Conservation (phyloP, 768 basidiomycete species). For the Leccinellum rugosiceps region DNA sequence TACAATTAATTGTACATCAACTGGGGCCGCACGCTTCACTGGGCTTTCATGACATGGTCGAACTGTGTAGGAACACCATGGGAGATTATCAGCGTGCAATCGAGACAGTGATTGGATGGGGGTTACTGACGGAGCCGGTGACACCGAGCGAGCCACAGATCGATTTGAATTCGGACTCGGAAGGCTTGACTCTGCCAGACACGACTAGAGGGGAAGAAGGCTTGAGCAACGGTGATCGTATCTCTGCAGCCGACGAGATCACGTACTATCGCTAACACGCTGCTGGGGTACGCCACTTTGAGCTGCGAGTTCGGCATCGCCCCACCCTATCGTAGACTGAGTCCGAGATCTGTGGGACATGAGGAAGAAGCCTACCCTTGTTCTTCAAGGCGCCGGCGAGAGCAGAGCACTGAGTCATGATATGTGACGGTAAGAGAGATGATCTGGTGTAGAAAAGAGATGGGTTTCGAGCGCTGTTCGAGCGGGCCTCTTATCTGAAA, state of each 20-base stretch:
- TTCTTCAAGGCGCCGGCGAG: slow-evolving; percentile 48
- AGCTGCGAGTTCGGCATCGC: slow-evolving; percentile 38
- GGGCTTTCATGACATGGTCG: not conserved
- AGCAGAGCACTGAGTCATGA: slow-evolving; percentile 49
- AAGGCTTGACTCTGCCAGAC: slow-evolving; percentile 41
- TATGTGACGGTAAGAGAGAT: slow-evolving; percentile 47
- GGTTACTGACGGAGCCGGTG: slow-evolving; percentile 29
- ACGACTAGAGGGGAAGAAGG: slow-evolving; percentile 40
- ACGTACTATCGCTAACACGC: slow-evolving; percentile 55
- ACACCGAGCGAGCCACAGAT: slow-evolving; percentile 46
- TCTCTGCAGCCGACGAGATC: not conserved
- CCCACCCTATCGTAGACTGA: slow-evolving; percentile 1
- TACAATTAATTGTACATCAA: slow-evolving; percentile 13
- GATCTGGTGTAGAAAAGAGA: not conserved
- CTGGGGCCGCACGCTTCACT: too few relatives aligned
- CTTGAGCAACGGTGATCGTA: not conserved
- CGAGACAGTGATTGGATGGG: not conserved
- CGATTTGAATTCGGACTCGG: slow-evolving; percentile 45
- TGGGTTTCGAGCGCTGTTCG: not conserved
- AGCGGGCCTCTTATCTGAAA: slow-evolving; percentile 14
- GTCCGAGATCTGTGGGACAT: not conserved
- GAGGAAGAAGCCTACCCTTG: slow-evolving; percentile 38
- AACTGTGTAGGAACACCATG: not conserved
- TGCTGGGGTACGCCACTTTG: slow-evolving; percentile 41
- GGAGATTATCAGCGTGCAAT: not conserved